Base-by-base conservation (phyloP, 2,329 filamentous ascomycete species). In the Talaromyces islandicus region DNA sequence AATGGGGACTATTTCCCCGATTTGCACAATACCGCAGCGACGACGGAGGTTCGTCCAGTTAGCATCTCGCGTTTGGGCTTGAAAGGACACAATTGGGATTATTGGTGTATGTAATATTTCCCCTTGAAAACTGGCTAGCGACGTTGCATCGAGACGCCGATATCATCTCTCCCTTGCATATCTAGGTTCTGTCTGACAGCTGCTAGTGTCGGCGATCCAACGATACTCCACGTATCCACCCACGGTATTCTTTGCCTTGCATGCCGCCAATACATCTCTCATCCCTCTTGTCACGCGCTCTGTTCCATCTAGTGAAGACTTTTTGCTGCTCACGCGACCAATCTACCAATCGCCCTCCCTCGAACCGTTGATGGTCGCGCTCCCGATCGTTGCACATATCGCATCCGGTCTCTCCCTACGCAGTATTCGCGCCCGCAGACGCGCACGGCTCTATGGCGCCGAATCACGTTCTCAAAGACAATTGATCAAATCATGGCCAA, bases 221-320 rank as follows among this genome's bases (percentile, higher is more conserved):
- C 88, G 86, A 73, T 96, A 96, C 80, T 94, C 91, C 0, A 91
- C 89, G 66, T 95, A 96, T 78, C 86, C 89, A 65, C 92, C 91
- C 70, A 85, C 85, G 63, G 78, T 90, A 65, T 96, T 93, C 77
- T 83, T 88, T 35, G 81, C 85, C 30, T 81, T 94, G 60, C 92
- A 96, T 77, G 80, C 94, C 63, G 82, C 87, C 68, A 96, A 92
- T 68, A 93, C 91, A 35, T 90, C 90, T 7, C 73, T 96, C 50
- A 88, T 95, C 64, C 92, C 91, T 0, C 84, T 94, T 41, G 67
- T 87, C 55, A 91, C 89, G 46, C 84, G 82, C 60, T 91, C 89
- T 52, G 84, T 94, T 7, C 78, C 88, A 9, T 83, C 86, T 57
- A 89, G 89, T 62, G 92, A 97, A 71, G 87, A 86, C 55, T 96